Evolutionary conservation across 768 basidiomycete species (phyloP), one percentile per base, ranked within the genome.

Genomic region (Mycena galericulata): DNA sequence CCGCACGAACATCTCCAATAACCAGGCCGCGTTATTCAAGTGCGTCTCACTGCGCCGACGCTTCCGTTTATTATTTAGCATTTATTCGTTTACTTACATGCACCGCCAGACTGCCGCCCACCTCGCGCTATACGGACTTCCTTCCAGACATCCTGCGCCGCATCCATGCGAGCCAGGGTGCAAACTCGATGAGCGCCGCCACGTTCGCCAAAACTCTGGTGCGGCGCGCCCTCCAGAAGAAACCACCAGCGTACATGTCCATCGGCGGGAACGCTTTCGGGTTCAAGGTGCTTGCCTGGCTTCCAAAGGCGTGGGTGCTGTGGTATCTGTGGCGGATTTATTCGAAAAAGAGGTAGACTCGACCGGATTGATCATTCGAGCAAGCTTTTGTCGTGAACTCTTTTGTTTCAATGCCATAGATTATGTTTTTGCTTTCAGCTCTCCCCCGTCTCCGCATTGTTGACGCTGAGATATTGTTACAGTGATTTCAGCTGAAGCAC

Each of bases 141-240:
- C 74, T 88, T 2, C 79, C 86, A 17, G 84, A 85, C 47, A 89
- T 93, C 41, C 68, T 88, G 22, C 78, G 79, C 59, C 86, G 91
- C 20, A 85, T 91, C 72, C 75, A 87, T 57, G 69, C 78, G 1
- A 91, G 89, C 73, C 90, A 91, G 74, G 79, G 73, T 6, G 55
- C 72, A 20, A 76, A 79, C 38, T 77, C 87, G 15, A 89, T 89
- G 83, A 81, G 87, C 0, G 83, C 83, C 0, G 79, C 82, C 1
- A 79, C 75, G n/a, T 91, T 92, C 70, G 90, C 91, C 0, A 76
- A 78, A 50, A 63, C 69, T 32, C 85, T 92, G 3, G 92, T 90
- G 22, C 67, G 72, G 5, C 84, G 84, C 45, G 86, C 82, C 0
- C 75, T 93, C 41, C 75, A 77, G 30, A 75, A 76, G 51, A 79